Evolutionary conservation across 495 filamentous ascomycete species (phyloP), one percentile per base, ranked within the genome.

Genomic region (Evernia prunastri): DNA sequence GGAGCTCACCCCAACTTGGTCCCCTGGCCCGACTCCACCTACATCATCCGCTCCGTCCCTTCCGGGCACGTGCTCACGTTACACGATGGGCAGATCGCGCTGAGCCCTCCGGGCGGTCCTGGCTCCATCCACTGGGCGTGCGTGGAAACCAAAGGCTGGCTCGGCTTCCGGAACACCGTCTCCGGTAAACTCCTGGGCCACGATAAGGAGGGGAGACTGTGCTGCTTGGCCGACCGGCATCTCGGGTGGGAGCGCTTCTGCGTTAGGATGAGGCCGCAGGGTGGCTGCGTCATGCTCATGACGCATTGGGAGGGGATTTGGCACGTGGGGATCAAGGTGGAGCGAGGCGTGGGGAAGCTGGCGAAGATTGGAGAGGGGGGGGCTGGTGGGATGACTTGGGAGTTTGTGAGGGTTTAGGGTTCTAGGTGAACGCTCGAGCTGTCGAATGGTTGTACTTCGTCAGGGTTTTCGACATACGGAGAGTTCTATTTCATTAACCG

Each of bases 41-140:
- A 67, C 42, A 72, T 73, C 20, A 75, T 73, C 61, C 72, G 73
- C 60, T 66, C 72, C 2, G 39, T 59, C 54, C 36, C 35, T 10
- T 59, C 23, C 29, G 29, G 66, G 13, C 53, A 71, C 3, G 61
- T 75, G n/a, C 58, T 77, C 51, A 77, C 74, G 12, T 64, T 77
- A 5, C 45, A 67, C 51, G 64, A 71, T 8, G 75, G 74, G 6
- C 45, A 71, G 37, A 59, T 75, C n/a, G 23, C 67, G 20, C 65
- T 76, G 10, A 64, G 69, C 23, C 58, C 51, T 5, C 61, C 68
- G 31, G 72, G 70, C 37, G 63, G 69, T 42, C 68, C 61, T 43
- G 75, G 73, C 31, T 72, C 72, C 10, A 71, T 70, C 25, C 69
- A 77, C 64, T 77, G 75, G 75, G 37, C 20, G 25, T 77, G 75